Evolutionary conservation across 2,329 filamentous ascomycete genomes (phyloP).

Genomic region (Neonectria coccinea): DNA sequence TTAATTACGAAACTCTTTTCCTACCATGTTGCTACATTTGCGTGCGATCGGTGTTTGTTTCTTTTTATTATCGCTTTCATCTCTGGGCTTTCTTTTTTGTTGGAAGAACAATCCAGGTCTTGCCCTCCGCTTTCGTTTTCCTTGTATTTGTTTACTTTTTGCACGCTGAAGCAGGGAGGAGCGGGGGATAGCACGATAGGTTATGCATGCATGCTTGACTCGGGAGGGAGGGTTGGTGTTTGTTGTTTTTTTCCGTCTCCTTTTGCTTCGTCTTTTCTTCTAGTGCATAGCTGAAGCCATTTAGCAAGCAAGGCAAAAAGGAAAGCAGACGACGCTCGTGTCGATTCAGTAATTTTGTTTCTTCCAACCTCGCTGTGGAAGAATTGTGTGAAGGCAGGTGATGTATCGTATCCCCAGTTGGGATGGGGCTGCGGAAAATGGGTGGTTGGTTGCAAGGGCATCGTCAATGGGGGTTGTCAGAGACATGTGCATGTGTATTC

Average conservation of each 20-base stretch:
- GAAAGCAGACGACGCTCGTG: neutral
- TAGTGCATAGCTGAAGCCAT: constrained; percentile 6
- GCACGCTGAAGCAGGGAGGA: constrained; percentile 10
- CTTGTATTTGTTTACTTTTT: constrained; percentile 24
- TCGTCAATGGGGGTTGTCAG: neutral
- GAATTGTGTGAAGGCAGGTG: neutral
- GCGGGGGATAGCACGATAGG: constrained; percentile 8
- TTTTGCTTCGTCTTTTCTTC: neutral
- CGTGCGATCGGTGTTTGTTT: constrained; percentile 27
- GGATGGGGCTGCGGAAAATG: neutral
- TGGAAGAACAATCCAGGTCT: constrained; percentile 9
- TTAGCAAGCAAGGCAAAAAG: constrained; percentile 5
- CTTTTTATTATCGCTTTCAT: constrained; percentile 9
- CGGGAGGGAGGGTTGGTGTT: neutral
- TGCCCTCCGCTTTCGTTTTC: constrained; percentile 22
- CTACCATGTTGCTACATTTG: constrained; percentile 38
- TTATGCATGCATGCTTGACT: constrained; percentile 12
- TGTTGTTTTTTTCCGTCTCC: neutral
- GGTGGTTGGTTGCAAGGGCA: neutral
- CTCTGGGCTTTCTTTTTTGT: constrained; percentile 9
- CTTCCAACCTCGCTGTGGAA: too few relatives aligned
- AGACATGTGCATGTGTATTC: neutral
- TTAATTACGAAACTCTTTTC: constrained; percentile 61
- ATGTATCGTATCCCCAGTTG: neutral
- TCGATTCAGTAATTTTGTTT: neutral